Evolutionary conservation across 768 basidiomycete species (phyloP).

Genomic region (Guyanaporus albipodus): DNA sequence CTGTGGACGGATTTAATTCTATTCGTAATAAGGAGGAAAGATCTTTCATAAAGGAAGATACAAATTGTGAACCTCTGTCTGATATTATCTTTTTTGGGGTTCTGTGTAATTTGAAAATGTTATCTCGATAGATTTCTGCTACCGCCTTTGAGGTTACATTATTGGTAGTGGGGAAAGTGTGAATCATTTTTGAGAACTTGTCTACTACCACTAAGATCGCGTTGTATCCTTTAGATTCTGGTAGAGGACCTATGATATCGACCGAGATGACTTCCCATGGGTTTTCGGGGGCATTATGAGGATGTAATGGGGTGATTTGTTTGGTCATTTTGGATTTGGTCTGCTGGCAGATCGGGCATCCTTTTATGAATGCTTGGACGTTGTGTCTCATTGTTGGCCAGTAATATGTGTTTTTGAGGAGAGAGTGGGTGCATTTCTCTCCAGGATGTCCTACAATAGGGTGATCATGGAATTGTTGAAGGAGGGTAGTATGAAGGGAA

Average conservation of each 20-base stretch:
- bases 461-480: no score
- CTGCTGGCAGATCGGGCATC: neutral
- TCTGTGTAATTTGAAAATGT: conserved; percentile 32
- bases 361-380: no score
- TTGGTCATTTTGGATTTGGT: conserved; percentile 23
- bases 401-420: no score
- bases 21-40: neutral
- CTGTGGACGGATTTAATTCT: neutral
- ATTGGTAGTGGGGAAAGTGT: conserved; percentile 13
- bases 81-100: conserved; percentile 13
- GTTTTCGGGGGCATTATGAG: conserved; percentile 19
- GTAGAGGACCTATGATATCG: conserved; percentile 39
- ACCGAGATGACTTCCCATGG: conserved; percentile 39
- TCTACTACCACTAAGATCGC: conserved; percentile 26
- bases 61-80: conserved; percentile 27
- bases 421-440: no score
- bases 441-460: no score
- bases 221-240: conserved; percentile 20
- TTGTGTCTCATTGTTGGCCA: no score
- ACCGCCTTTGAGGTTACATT: conserved; percentile 33
- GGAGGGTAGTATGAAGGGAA: no score
- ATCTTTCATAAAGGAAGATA: conserved; percentile 27
- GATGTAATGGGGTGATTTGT: conserved; percentile 26
- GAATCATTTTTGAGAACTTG: conserved; percentile 19
- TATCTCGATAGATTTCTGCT: conserved; percentile 33